A percentile compares a stretch with the other conserved stretches of the same genome.
These are phyloP conservation scores for Blastocystis sp. DNA, from an alignment of 352 stramenopile species.

Conservation along the genomic window DNA sequence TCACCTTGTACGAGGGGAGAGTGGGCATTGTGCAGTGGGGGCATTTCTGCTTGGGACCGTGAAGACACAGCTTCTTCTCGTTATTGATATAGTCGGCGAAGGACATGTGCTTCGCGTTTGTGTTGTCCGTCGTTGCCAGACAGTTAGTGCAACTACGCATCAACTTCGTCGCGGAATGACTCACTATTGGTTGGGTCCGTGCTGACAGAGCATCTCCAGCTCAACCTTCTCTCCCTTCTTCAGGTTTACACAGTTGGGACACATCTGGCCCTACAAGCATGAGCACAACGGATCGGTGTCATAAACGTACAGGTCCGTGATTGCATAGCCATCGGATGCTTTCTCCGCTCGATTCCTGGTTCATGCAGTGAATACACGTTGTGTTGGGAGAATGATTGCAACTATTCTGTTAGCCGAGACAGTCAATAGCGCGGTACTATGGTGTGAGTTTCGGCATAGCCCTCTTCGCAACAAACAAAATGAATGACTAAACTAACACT, in stretches of 20 bases:
- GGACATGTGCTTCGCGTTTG: conserved; percentile 50
- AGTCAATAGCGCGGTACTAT: not conserved
- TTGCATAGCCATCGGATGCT: conserved; percentile 52
- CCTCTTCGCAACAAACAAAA: conserved; percentile 54
- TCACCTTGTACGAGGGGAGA: conserved; percentile 67
- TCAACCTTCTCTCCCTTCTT: conserved; percentile 71
- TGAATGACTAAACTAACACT: conserved; percentile 8
- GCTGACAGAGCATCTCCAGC: conserved; percentile 59
- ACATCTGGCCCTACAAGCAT: conserved; percentile 72
- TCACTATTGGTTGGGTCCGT: conserved; percentile 71
- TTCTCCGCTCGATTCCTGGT: conserved; percentile 31
- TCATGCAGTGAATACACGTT: conserved; percentile 72
- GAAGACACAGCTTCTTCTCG: conserved; percentile 59
- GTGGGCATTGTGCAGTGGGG: conserved; percentile 52
- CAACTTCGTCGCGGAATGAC: not conserved
- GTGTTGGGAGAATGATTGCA: conserved; percentile 70
- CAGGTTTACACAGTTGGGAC: conserved; percentile 70
- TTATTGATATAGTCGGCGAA: conserved; percentile 72
- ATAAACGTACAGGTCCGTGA: conserved; percentile 32
- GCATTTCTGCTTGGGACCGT: conserved; percentile 53
- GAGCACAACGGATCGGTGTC: not conserved
- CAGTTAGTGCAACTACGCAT: conserved; percentile 71
- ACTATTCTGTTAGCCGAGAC: conserved; percentile 7
- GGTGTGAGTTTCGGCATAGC: conserved; percentile 50
- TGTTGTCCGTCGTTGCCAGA: conserved; percentile 30